A percentile compares a stretch with the other conserved stretches of the same genome.
Evolutionary conservation across 2,329 filamentous ascomycete species (phyloP).

Genomic region (Calonectria fujianensis): DNA sequence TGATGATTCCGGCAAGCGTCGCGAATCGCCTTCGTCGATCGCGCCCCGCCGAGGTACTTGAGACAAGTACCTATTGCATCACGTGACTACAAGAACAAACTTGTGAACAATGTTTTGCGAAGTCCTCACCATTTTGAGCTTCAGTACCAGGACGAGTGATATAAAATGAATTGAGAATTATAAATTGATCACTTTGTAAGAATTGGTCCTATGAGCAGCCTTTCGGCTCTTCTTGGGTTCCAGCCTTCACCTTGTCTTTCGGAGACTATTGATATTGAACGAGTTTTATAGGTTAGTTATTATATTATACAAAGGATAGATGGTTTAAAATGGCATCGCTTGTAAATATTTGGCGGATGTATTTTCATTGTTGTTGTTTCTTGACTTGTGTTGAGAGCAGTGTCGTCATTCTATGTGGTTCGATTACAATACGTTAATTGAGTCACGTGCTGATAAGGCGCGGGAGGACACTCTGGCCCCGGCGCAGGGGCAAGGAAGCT

Average conservation of each 20-base stretch:
- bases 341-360: background rate
- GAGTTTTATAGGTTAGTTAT: background rate
- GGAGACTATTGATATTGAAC: background rate
- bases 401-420: conserved; percentile 7
- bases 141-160: background rate
- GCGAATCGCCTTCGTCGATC: conserved; percentile 7
- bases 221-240: background rate
- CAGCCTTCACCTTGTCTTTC: background rate
- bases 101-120: background rate
- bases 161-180: background rate
- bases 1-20: conserved; percentile 27
- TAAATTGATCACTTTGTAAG: background rate
- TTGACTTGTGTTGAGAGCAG: background rate
- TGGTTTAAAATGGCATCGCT: background rate
- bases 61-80: background rate
- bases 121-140: background rate
- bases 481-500: conserved; percentile 34
- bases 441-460: conserved; percentile 49
- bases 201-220: background rate
- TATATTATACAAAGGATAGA: background rate
- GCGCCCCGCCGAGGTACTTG: background rate
- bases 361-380: background rate
- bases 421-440: background rate
- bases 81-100: background rate
- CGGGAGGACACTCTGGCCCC: conserved; percentile 42